These are phyloP conservation scores for Spatholobus suberectus DNA, from an alignment of 306 rosid genomes.

Conservation along the genomic window DNA sequence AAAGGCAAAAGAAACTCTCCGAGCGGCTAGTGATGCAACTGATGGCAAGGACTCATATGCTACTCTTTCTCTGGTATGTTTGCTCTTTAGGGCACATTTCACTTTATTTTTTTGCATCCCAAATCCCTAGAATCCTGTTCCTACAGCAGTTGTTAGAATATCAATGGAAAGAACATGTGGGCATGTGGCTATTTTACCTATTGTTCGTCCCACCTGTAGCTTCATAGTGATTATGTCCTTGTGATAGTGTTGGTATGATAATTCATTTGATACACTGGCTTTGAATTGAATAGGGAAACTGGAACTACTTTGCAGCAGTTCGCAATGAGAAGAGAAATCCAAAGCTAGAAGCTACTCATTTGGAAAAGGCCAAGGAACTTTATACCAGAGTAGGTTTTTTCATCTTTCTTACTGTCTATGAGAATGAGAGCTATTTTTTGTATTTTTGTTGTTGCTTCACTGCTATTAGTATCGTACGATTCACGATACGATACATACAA, in stretches of 20 bases:
- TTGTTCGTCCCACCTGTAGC: constrained; percentile 14
- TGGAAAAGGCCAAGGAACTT: constrained; percentile 97
- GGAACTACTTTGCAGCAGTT: constrained; percentile 99
- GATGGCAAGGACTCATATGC: constrained; percentile 96
- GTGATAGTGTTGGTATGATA: constrained; percentile 13
- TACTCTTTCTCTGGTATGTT: constrained; percentile 84
- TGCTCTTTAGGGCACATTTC: constrained; percentile 33
- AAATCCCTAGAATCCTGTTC: constrained; percentile 22
- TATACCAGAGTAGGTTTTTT: constrained; percentile 68
- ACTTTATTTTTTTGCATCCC: constrained; percentile 37
- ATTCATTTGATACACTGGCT: constrained; percentile 39
- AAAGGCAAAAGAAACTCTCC: constrained; percentile 95
- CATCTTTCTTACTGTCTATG: constrained; percentile 26
- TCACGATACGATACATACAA: too few relatives aligned
- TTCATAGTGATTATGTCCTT: background rate
- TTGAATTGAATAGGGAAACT: constrained; percentile 80
- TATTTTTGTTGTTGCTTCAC: constrained; percentile 10
- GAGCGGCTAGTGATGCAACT: constrained; percentile 95
- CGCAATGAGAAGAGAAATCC: constrained; percentile 98
- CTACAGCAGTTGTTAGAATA: constrained; percentile 18
- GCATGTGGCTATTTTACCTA: constrained; percentile 18
- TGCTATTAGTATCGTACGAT: too few relatives aligned
- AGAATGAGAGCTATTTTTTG: constrained; percentile 18
- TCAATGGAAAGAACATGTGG: constrained; percentile 16
- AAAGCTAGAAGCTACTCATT: constrained; percentile 98